Evolutionary conservation across 2,329 filamentous ascomycete species (phyloP).

Genomic region (Aspergillus japonicus): DNA sequence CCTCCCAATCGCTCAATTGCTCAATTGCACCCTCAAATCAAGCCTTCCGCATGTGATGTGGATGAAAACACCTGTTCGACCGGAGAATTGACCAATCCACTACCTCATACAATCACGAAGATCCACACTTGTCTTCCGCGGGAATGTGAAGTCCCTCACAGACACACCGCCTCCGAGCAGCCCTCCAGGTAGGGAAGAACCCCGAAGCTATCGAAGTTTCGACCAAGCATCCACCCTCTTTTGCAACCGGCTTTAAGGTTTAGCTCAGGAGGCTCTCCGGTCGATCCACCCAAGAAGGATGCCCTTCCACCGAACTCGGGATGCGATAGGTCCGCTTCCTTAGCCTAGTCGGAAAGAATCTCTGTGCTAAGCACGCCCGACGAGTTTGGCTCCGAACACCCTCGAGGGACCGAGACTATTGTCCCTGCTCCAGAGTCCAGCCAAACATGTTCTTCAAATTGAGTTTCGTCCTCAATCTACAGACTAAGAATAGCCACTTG

Average conservation of each 20-base stretch:
- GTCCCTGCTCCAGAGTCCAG: not conserved
- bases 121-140: not conserved
- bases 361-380: not conserved
- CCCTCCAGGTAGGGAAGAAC: not conserved
- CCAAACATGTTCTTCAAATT: not conserved
- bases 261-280: not conserved
- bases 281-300: not conserved
- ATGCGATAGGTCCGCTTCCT: not conserved
- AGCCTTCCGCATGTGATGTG: not conserved
- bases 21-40: not conserved
- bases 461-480: not conserved
- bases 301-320: not conserved
- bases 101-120: not conserved
- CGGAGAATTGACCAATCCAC: too few species aligned
- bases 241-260: not conserved
- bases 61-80: too few species aligned
- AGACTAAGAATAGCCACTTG: not conserved
- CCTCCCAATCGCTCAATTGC: not conserved
- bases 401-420: not conserved
- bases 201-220: not conserved
- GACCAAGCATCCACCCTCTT: not conserved
- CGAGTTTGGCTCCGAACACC: not conserved
- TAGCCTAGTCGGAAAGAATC: not conserved
- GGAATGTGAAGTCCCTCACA: not conserved
- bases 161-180: not conserved